phyloP scores from a whole-genome alignment of 805 yeast species.

The Ogataea henricii region DNA sequence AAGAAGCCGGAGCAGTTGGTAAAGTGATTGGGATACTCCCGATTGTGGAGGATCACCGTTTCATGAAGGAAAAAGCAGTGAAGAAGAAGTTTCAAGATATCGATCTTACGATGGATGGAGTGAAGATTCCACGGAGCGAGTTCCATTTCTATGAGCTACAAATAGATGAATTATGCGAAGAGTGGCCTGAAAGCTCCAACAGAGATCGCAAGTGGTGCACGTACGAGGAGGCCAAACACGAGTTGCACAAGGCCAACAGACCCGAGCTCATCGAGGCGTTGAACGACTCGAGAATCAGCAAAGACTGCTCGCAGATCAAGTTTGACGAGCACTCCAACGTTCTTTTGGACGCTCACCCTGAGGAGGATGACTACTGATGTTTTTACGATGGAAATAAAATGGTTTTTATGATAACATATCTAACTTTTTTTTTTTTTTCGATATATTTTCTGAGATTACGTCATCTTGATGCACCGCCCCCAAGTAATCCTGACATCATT shows the following conservation, averaged over 20 bases:
- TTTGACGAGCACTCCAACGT: conserved; percentile 30
- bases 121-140: conserved; percentile 67
- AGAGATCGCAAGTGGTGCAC: conserved; percentile 78
- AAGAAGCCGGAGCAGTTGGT: conserved; percentile 91
- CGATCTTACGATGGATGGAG: conserved; percentile 29
- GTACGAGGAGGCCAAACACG: conserved; percentile 64
- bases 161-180: conserved; percentile 52
- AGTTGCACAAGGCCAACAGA: conserved; percentile 56
- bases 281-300: conserved; percentile 52
- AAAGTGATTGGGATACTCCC: conserved; percentile 57
- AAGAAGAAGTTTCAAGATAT: conserved; percentile 19
- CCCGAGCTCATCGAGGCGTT: conserved; percentile 70
- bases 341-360: conserved; percentile 32
- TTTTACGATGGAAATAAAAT: background rate
- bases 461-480: conserved; percentile 35
- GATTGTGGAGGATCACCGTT: conserved; percentile 56
- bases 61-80: conserved; percentile 23
- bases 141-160: conserved; percentile 84
- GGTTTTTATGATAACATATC: background rate
- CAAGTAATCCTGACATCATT: conserved; percentile 73
- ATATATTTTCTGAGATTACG: background rate
- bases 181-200: conserved; percentile 73
- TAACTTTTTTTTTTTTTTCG: background rate
- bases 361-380: conserved; percentile 30
- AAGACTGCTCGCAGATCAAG: conserved; percentile 33